phyloP scores from a whole-genome alignment of 1,284 basidiomycete species.

The Ganoderma sinense region DNA sequence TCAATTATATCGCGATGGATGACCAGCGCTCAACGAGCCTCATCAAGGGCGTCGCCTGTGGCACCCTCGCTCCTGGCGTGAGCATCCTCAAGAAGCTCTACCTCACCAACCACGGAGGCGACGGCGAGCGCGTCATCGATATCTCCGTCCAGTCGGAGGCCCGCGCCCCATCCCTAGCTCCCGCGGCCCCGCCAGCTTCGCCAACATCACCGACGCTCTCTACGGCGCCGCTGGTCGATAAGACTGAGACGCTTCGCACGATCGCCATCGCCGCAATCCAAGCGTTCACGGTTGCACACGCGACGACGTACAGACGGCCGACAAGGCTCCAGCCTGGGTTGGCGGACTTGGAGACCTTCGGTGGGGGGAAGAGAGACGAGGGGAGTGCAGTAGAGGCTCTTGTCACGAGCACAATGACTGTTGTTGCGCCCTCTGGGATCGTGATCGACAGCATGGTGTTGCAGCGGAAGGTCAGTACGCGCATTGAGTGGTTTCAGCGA shows the following conservation, averaged over 20 bases:
- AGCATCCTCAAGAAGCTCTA: conserved; percentile 65
- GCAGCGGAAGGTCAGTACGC: conserved; percentile 50
- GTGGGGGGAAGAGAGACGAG: conserved; percentile 62
- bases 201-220: conserved; percentile 32
- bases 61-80: conserved; percentile 63
- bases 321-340: conserved; percentile 48
- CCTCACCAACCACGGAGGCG: conserved; percentile 62
- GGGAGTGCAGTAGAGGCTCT: conserved; percentile 59
- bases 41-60: conserved; percentile 76
- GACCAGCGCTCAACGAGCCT: conserved; percentile 70
- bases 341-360: conserved; percentile 64
- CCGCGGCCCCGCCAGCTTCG: conserved; percentile 22
- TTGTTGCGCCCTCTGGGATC: conserved; percentile 59
- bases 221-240: conserved; percentile 43
- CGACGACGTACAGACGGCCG: conserved; percentile 56
- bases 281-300: conserved; percentile 59
- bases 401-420: conserved; percentile 53
- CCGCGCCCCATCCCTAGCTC: conserved; percentile 18
- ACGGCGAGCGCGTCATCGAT: conserved; percentile 75
- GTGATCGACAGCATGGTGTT: conserved; percentile 58
- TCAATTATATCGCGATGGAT: conserved; percentile 68
- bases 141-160: conserved; percentile 74
- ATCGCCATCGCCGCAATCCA: conserved; percentile 64
- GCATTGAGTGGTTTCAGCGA: too few species aligned
- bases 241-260: conserved; percentile 69